Evolutionary conservation across 2,329 filamentous ascomycete genomes (phyloP).

Genomic region (Colletotrichum sp.): DNA sequence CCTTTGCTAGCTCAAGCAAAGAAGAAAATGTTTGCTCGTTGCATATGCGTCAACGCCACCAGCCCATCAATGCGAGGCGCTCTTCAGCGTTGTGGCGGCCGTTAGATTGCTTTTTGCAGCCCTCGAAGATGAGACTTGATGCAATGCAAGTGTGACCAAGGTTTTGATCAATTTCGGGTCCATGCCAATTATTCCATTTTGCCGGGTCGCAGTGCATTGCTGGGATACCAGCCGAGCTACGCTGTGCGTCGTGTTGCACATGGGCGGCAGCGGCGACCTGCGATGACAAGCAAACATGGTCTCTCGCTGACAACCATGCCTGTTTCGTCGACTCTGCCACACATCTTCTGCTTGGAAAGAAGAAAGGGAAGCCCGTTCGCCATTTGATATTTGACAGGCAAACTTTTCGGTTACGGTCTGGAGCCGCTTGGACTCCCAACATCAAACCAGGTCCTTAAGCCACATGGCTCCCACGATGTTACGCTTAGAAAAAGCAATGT

Average conservation of each 20-base stretch:
- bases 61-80: not conserved
- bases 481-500: not conserved
- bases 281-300: not conserved
- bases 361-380: not conserved
- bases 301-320: not conserved
- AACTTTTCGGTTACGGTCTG: not conserved
- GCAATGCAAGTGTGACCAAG: not conserved
- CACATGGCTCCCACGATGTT: conserved; percentile 1
- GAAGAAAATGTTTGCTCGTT: not conserved
- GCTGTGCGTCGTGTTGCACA: not conserved
- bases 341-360: not conserved
- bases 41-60: not conserved
- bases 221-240: not conserved
- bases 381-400: not conserved
- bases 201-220: not conserved
- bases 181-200: not conserved
- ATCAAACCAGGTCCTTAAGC: not conserved
- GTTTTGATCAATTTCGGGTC: not conserved
- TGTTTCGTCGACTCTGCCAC: not conserved
- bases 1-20: not conserved
- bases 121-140: not conserved
- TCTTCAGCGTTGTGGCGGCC: not conserved
- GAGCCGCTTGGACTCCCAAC: not conserved
- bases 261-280: not conserved
- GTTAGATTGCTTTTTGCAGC: not conserved